Conservation (phyloP, 192 early-diverging fungal species). For the Coemansia sp. region DNA sequence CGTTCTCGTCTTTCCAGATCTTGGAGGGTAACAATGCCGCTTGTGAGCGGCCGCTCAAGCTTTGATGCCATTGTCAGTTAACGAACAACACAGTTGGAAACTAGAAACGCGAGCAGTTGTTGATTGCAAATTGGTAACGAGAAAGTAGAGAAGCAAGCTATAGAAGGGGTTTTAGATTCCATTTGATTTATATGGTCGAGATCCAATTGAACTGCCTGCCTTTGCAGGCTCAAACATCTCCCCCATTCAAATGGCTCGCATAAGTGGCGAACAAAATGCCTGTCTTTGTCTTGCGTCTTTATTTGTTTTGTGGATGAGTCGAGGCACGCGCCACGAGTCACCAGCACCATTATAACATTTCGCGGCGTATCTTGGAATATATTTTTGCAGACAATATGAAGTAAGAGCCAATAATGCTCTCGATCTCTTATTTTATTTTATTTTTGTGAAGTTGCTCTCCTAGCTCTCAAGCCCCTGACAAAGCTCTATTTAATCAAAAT, state of each 20-base stretch:
- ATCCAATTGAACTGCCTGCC: neutral
- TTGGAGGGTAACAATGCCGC: slow-evolving; percentile 4
- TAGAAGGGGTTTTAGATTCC: no score
- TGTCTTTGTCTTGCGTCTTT: neutral
- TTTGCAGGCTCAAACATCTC: neutral
- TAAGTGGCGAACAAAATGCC: neutral
- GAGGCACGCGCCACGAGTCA: neutral
- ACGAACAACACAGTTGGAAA: neutral
- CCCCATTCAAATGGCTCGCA: neutral
- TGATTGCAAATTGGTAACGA: neutral
- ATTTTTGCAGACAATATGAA: no score
- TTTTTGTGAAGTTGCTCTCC: no score
- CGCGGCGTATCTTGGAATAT: neutral
- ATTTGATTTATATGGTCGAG: neutral
- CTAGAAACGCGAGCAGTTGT: neutral
- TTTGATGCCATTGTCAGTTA: slow-evolving; percentile 22
- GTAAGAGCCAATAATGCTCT: no score
- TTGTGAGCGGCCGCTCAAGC: slow-evolving; percentile 25
- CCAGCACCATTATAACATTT: neutral
- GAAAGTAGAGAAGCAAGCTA: neutral
- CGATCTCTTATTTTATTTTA: no score
- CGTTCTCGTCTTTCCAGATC: slow-evolving; percentile 6
- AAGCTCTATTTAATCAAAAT: no score
- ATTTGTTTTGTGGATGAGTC: neutral
- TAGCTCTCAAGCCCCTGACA: no score